Evolutionary conservation across 805 yeast species (phyloP).

Genomic region (Yamadazyma olivae): DNA sequence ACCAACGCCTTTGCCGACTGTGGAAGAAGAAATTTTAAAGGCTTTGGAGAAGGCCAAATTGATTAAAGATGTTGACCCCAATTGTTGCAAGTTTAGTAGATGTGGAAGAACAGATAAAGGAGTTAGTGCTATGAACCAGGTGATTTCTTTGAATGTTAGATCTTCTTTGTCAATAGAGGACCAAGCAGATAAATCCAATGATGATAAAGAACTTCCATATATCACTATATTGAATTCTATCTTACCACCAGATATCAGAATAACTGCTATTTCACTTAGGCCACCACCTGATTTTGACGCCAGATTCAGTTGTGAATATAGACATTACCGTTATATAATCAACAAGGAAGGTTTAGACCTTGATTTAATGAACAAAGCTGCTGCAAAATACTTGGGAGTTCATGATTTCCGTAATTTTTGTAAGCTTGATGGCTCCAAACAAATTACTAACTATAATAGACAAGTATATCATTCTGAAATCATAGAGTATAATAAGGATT

Average conservation of each 20-base stretch:
- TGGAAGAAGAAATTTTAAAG: conserved; percentile 71
- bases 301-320: conserved; percentile 78
- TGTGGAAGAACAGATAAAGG: conserved; percentile 96
- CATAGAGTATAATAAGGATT: conserved; percentile 35
- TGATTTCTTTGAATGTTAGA: conserved; percentile 74
- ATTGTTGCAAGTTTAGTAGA: conserved; percentile 70
- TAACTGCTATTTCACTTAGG: conserved; percentile 78
- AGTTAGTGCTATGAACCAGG: conserved; percentile 97
- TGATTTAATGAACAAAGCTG: conserved; percentile 67
- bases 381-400: conserved; percentile 58
- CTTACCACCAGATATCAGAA: conserved; percentile 75
- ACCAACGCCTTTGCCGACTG: conserved; percentile 77
- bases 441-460: conserved; percentile 76
- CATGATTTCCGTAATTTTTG: conserved; percentile 95
- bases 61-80: conserved; percentile 57
- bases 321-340: conserved; percentile 87
- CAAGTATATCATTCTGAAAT: conserved; percentile 55
- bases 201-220: conserved; percentile 72
- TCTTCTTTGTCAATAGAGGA: conserved; percentile 64
- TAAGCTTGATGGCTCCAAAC: conserved; percentile 91
- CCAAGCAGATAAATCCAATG: conserved; percentile 54
- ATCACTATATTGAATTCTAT: conserved; percentile 69
- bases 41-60: conserved; percentile 69
- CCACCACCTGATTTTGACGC: conserved; percentile 89
- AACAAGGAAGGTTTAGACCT: conserved; percentile 55